Conservation (phyloP, 2,329 filamentous ascomycete genomes). For the Aspergillus glaucus region DNA sequence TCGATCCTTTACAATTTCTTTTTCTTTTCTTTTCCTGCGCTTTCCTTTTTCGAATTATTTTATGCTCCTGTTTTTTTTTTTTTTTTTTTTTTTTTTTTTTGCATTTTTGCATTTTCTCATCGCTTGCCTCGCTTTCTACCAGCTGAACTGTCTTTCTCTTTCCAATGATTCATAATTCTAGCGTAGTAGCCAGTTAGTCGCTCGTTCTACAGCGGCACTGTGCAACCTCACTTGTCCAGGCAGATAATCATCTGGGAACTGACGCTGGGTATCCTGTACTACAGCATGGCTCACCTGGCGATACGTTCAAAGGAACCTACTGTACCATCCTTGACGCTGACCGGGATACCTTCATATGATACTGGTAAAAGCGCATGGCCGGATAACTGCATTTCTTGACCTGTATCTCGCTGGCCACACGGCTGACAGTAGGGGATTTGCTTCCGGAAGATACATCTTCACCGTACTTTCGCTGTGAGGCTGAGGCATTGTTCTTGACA, state of each 20-base stretch:
- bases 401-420: conserved; percentile 5
- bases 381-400: conserved; percentile 21
- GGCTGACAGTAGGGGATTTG: conserved; percentile 4
- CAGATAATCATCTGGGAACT: conserved; percentile 17
- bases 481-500: too few species aligned
- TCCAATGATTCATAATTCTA: not conserved
- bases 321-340: conserved; percentile 9
- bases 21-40: not conserved
- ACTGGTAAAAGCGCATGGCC: conserved; percentile 17
- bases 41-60: not conserved
- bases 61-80: too few species aligned
- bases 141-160: not conserved
- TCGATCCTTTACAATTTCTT: not conserved
- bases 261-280: conserved; percentile 20
- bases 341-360: conserved; percentile 3
- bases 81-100: not conserved
- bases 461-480: too few species aligned
- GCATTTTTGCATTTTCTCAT: conserved; percentile 4
- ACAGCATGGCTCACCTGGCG: conserved; percentile 17
- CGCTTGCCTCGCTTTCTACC: not conserved
- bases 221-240: conserved; percentile 27
- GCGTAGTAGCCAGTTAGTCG: conserved; percentile 1
- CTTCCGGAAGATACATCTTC: too few species aligned
- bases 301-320: conserved; percentile 5
- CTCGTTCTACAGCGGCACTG: conserved; percentile 20